Evolutionary conservation across 805 yeast species (phyloP), one percentile per base, ranked within the genome.

Genomic region (Isabelozyma gotoi): DNA sequence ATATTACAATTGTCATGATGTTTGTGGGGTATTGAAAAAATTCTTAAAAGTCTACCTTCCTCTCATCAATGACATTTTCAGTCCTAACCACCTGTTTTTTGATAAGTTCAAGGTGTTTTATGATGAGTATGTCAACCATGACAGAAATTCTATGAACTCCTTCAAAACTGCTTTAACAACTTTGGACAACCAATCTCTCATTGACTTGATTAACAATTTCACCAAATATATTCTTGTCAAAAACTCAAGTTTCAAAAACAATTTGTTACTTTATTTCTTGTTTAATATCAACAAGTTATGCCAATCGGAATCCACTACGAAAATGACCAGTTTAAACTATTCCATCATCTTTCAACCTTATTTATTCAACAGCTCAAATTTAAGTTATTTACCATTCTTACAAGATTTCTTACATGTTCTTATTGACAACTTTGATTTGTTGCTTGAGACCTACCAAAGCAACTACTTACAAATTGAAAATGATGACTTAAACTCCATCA

Each of bases 291-390:
- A 44, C 18, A 36, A 43, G 15, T 43, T 65, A n/a, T 44, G 53
- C 18, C 19, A 38, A 2, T 50, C 51, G 33, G 51, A 49, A 29
- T 49, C 44, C 2, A 32, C 45, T 2, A 65, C 70, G 4, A 60
- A 60, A 29, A 65, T 65, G 70, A 44, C 62, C 5, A 43, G 55
- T 11, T 48, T 52, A 27, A 63, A 63, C 42, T 53, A 49, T 27
- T 52, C 68, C 11, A 65, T 63, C 19, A 58, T 65, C 20, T 65
- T 63, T 46, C 68, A 61, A 43, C 70, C 67, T 8, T 62, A 62
- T 41, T 45, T 65, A 15, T 57, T 63, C 35, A 48, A 47, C 12
- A 42, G 48, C 27, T 36, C 42, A n/a, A 47, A 48, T 33, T 41
- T 56, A 14, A 20, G 42, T 18, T 43, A 47, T 19, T 43, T 57